These are phyloP conservation scores for Phytophthora macrochlamydospora DNA, from an alignment of 352 stramenopile species.

Conservation along the genomic window DNA sequence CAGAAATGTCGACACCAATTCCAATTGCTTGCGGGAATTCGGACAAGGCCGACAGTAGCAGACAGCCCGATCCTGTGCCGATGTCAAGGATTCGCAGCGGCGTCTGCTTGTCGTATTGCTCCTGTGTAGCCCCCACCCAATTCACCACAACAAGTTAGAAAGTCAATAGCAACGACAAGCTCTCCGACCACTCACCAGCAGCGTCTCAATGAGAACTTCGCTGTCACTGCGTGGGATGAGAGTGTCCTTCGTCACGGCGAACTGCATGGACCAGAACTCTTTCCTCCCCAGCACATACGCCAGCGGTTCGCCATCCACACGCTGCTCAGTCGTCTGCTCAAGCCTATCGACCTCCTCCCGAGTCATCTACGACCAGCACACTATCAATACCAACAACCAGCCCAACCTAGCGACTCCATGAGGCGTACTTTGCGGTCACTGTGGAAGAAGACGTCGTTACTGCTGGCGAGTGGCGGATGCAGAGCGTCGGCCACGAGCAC, in stretches of 20 bases:
- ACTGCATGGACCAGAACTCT: slow-evolving; percentile 80
- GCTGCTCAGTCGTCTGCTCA: slow-evolving; percentile 20
- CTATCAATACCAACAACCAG: not conserved
- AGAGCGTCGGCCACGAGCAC: slow-evolving; percentile 58
- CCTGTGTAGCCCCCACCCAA: slow-evolving; percentile 15
- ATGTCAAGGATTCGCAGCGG: slow-evolving; percentile 67
- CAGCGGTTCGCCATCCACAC: slow-evolving; percentile 58
- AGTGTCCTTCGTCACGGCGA: slow-evolving; percentile 58
- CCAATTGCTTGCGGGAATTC: slow-evolving; percentile 64
- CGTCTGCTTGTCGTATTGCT: slow-evolving; percentile 43
- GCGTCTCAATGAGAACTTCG: slow-evolving; percentile 78
- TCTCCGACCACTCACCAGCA: slow-evolving; percentile 41
- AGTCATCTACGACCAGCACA: slow-evolving; percentile 26
- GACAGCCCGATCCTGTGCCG: slow-evolving; percentile 70
- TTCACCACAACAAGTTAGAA: not conserved
- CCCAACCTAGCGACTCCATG: not conserved
- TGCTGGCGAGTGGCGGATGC: slow-evolving; percentile 34
- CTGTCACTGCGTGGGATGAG: slow-evolving; percentile 85
- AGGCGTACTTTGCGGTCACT: slow-evolving; percentile 41
- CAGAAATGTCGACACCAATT: slow-evolving; percentile 68
- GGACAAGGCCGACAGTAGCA: slow-evolving; percentile 63
- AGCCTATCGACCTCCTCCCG: slow-evolving; percentile 37
- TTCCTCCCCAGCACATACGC: slow-evolving; percentile 71
- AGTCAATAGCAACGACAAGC: not conserved
- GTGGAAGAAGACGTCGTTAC: slow-evolving; percentile 68